These are phyloP conservation scores for Verbena officinalis DNA, from an alignment of 257 asterid genomes.

Conservation along the genomic window DNA sequence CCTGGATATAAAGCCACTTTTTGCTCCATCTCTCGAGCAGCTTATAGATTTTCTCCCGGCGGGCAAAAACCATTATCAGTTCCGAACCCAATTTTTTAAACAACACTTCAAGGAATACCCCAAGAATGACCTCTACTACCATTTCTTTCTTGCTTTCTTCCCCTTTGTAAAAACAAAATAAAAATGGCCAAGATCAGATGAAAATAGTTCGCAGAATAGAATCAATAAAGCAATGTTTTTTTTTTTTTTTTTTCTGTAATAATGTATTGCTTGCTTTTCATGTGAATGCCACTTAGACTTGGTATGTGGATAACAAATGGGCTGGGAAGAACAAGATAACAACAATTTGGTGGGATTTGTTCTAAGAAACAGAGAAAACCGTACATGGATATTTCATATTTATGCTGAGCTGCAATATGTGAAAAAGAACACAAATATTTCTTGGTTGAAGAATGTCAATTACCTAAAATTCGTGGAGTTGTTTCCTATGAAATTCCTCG, in stretches of 20 bases:
- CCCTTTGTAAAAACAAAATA: not conserved
- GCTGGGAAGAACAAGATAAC: no score
- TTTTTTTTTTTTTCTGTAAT: not conserved
- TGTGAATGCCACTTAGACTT: no score
- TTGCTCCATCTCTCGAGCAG: constrained; percentile 34
- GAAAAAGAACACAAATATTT: no score
- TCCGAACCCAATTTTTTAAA: constrained; percentile 38
- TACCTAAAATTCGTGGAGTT: no score
- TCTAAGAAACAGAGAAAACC: no score
- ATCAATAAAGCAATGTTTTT: not conserved
- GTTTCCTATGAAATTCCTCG: no score
- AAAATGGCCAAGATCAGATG: not conserved
- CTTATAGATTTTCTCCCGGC: constrained; percentile 38
- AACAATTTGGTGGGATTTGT: no score
- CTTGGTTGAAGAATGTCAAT: no score
- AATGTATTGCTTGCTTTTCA: no score
- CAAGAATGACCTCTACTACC: constrained; percentile 47
- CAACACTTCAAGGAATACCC: constrained; percentile 39
- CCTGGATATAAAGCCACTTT: constrained; percentile 22
- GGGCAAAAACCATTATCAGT: constrained; percentile 35
- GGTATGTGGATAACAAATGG: no score
- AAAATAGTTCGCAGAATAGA: not conserved
- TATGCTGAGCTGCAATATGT: no score
- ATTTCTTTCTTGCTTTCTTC: constrained; percentile 30
- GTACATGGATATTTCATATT: no score